A percentile compares a stretch with the other conserved stretches of the same genome.
These are phyloP conservation scores for Amanita fuliginea DNA, from an alignment of 768 basidiomycete species.

Conservation along the genomic window DNA sequence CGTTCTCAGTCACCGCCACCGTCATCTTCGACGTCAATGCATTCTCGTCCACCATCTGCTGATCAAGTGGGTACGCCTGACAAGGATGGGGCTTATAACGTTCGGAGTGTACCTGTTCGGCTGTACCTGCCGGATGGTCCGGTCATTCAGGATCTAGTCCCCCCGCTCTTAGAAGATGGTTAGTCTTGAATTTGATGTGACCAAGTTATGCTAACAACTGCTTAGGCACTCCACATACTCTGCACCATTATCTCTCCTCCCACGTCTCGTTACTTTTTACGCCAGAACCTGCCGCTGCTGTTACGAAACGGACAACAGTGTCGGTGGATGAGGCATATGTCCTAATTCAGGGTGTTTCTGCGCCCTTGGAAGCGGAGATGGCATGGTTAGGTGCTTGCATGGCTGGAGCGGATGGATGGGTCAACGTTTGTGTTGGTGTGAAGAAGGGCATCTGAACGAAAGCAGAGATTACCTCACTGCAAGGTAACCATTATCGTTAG, in stretches of 20 bases:
- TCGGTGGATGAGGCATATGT: constrained; percentile 55
- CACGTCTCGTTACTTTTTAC: constrained; percentile 79
- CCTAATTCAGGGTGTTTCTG: constrained; percentile 73
- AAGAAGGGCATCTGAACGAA: constrained; percentile 14
- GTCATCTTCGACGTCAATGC: constrained; percentile 46
- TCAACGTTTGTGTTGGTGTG: constrained; percentile 77
- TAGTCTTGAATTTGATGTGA: constrained; percentile 14
- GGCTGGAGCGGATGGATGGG: constrained; percentile 92
- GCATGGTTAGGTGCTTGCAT: constrained; percentile 92
- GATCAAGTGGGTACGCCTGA: constrained; percentile 46
- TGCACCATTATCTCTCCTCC: constrained; percentile 55
- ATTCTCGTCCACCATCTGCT: constrained; percentile 52
- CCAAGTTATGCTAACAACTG: background rate
- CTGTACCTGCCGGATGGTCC: constrained; percentile 88
- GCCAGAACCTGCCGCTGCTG: constrained; percentile 30
- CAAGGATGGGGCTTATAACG: constrained; percentile 77
- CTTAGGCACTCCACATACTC: constrained; percentile 60
- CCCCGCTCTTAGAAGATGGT: constrained; percentile 75
- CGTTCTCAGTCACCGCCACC: constrained; percentile 49
- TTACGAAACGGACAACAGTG: constrained; percentile 28
- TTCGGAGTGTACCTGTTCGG: constrained; percentile 81
- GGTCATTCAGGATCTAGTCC: constrained; percentile 81
- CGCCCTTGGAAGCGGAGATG: constrained; percentile 81
- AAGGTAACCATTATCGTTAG: too few relatives aligned
- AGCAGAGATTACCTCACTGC: too few relatives aligned